Conservation (phyloP, 208 protist species). For the Angomonas deanei region DNA sequence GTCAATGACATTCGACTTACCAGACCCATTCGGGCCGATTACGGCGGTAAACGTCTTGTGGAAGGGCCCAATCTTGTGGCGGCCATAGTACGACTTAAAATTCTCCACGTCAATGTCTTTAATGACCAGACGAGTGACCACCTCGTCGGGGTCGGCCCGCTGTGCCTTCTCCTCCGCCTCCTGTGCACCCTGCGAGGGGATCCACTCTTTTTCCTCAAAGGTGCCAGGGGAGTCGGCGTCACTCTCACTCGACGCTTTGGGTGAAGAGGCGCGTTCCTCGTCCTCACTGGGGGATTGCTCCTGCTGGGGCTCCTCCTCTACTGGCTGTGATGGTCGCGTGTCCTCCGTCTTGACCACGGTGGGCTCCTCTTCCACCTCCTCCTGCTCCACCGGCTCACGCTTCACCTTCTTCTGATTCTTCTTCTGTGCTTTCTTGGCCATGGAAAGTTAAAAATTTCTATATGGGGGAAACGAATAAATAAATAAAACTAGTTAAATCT, state of each 20-base stretch:
- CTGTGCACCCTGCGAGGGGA: neutral
- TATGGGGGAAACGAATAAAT: too few species aligned
- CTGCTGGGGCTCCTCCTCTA: neutral
- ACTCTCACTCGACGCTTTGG: neutral
- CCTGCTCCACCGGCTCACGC: neutral
- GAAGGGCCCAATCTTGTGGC: conserved; percentile 98
- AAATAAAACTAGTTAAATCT: too few species aligned
- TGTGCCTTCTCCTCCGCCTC: neutral
- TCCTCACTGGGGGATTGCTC: neutral
- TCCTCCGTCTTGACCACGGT: neutral
- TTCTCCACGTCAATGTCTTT: conserved; percentile 98
- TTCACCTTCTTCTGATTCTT: neutral
- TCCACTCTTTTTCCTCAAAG: too few species aligned
- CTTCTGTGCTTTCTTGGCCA: neutral
- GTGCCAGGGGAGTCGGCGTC: neutral
- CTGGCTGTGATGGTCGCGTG: neutral
- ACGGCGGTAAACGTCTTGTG: conserved; percentile 99
- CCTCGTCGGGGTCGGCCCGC: neutral
- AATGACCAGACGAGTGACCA: conserved; percentile 92
- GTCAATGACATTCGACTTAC: conserved; percentile 99
- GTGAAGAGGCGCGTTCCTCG: neutral
- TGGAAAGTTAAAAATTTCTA: too few species aligned
- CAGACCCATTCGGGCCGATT: conserved; percentile 99
- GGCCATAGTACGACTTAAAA: conserved; percentile 99
- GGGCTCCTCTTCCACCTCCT: neutral